Evolutionary conservation across 805 yeast genomes (phyloP).

Genomic region (Cyberlindnera petersonii): DNA sequence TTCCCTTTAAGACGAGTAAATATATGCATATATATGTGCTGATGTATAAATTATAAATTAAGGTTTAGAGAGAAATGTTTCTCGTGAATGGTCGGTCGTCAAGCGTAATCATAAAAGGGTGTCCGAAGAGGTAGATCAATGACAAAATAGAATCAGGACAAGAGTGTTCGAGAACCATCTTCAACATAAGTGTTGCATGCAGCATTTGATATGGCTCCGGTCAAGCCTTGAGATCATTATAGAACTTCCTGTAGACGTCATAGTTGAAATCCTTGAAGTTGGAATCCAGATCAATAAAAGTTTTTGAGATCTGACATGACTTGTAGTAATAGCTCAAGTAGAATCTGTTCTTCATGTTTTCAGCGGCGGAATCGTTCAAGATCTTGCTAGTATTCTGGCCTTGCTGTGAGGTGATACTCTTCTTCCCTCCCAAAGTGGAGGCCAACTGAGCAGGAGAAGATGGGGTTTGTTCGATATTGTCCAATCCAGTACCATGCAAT

Average conservation of each 20-base stretch:
- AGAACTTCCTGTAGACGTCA: constrained; percentile 41
- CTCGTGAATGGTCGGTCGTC: too few relatives aligned
- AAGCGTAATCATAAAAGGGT: background rate
- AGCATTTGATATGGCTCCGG: background rate
- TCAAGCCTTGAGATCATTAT: constrained; percentile 26
- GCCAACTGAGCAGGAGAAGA: constrained; percentile 18
- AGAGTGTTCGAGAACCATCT: too few relatives aligned
- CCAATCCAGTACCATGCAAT: constrained; percentile 33
- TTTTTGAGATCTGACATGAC: constrained; percentile 56
- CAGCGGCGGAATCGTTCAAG: constrained; percentile 14
- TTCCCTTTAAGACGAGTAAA: too few relatives aligned
- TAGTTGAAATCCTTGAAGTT: constrained; percentile 55
- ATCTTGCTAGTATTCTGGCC: constrained; percentile 18
- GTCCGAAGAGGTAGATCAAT: too few relatives aligned
- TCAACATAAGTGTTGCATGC: too few relatives aligned
- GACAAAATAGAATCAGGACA: too few relatives aligned
- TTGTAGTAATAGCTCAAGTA: constrained; percentile 44
- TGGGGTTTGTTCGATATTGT: constrained; percentile 23
- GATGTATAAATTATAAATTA: too few relatives aligned
- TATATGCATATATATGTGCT: too few relatives aligned
- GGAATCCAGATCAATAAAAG: constrained; percentile 59
- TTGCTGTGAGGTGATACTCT: constrained; percentile 1
- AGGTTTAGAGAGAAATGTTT: too few relatives aligned
- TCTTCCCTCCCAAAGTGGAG: constrained; percentile 7
- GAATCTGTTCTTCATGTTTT: constrained; percentile 25